Base-by-base conservation (phyloP, 352 stramenopile genomes). In the Phytophthora constricta region DNA sequence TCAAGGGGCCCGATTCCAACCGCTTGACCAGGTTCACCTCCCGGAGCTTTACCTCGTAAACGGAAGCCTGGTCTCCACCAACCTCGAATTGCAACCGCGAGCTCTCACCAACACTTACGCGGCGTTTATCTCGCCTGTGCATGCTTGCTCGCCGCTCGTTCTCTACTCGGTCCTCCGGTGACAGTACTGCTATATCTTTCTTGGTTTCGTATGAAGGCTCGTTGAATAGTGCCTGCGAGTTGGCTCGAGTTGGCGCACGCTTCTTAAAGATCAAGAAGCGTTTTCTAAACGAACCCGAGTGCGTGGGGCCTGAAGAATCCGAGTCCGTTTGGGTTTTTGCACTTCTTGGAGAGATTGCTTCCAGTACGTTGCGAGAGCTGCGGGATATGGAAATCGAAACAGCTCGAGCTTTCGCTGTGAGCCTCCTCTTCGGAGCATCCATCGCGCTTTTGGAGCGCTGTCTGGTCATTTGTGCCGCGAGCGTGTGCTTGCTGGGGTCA, bases 11-110 rank as follows among this genome's bases (percentile, higher is more conserved):
- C 10, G 86, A 86, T 13, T 84, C 86, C n/a, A 93, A 62, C 4
- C 84, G 75, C 58, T 92, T 92, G 33, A 92, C 84, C 16, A 93
- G 51, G 25, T 84, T 77, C 58, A 93, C 84, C 60, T 93, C 86
- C 10, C 82, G 76, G 16, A 93, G 74, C 58, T 93, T 93, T 53
- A 92, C 79, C 56, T 93, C 86, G 56, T 93, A 93, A 46, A 93
- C 86, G 0, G 76, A 83, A 54, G 89, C 75, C 25, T 90, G 80
- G 64, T 91, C 79, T n/a, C 78, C 81, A n/a, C 77, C 81, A 3
- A 93, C 80, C 16, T 92, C 70, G 57, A 93, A 93, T 25, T 80
- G 78, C 37, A 93, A 58, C 19, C 79, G 73, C 9, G 86, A 87
- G 16, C n/a, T n/a, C 4, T 51, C 69, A n/a, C 82, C 84, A 1